Conservation (phyloP, 768 basidiomycete genomes). For the Amanita rubescens region DNA sequence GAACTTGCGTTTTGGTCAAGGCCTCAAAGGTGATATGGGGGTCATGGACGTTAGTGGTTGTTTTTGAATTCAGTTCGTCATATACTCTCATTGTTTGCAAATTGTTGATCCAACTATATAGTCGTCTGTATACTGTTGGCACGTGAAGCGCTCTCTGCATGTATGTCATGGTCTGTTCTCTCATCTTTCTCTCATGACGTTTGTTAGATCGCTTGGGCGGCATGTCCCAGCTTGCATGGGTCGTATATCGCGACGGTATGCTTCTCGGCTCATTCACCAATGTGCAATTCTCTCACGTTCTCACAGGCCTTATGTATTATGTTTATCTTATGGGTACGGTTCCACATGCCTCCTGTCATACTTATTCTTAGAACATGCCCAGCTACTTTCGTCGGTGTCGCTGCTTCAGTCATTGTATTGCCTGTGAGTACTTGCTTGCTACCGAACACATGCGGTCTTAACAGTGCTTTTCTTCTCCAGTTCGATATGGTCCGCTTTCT, state of each 20-base stretch:
- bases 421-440: background rate
- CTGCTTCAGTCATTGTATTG: background rate
- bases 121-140: background rate
- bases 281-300: background rate
- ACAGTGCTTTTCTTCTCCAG: background rate
- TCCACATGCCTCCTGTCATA: background rate
- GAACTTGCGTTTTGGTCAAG: background rate
- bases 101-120: background rate
- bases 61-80: slow-evolving; percentile 1
- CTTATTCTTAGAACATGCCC: background rate
- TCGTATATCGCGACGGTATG: slow-evolving; percentile 5
- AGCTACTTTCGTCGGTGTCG: background rate
- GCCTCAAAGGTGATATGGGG: background rate
- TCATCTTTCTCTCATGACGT: background rate
- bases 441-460: background rate
- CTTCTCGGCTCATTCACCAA: background rate
- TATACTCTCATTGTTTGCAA: background rate
- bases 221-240: background rate
- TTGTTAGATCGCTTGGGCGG: background rate
- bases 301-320: slow-evolving; percentile 4
- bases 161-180: background rate
- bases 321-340: slow-evolving; percentile 4
- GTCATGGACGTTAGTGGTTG: background rate
- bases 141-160: background rate
- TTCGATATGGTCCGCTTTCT: slow-evolving; percentile 1